A percentile compares a stretch with the other conserved stretches of the same genome.
These are phyloP conservation scores for Luzula sylvatica DNA, from an alignment of 176 grass and related monocot species.

Conservation along the genomic window DNA sequence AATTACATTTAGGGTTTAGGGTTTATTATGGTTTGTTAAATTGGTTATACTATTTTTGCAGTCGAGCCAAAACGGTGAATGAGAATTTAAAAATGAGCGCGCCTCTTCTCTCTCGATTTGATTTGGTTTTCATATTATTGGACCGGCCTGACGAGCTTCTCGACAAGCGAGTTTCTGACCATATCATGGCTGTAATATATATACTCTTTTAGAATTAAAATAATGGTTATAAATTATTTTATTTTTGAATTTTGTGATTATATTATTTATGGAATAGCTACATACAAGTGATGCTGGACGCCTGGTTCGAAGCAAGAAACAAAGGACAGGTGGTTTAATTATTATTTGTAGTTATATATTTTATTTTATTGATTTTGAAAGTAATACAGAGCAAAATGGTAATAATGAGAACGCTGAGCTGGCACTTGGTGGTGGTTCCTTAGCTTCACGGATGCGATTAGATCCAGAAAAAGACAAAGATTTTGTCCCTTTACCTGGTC, in stretches of 20 bases:
- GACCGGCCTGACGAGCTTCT: slow-evolving; percentile 68
- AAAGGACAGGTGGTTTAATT: slow-evolving; percentile 34
- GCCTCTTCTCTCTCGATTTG: slow-evolving; percentile 80
- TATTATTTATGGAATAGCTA: slow-evolving; percentile 34
- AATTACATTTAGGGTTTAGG: neutral
- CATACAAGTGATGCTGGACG: slow-evolving; percentile 34
- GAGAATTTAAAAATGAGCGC: slow-evolving; percentile 90
- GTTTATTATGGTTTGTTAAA: slow-evolving; percentile 6
- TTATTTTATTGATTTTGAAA: slow-evolving; percentile 15
- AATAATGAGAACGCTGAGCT: slow-evolving; percentile 3
- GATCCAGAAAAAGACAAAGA: slow-evolving; percentile 53
- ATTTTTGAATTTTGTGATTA: neutral
- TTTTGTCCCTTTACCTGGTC: slow-evolving; percentile 49
- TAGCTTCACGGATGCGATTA: slow-evolving; percentile 60
- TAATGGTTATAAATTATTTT: slow-evolving; percentile 1
- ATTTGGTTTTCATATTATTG: slow-evolving; percentile 89
- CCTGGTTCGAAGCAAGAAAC: slow-evolving; percentile 39
- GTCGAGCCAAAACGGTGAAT: slow-evolving; percentile 84
- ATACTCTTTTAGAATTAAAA: neutral
- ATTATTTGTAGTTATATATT: slow-evolving; percentile 11
- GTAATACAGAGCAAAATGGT: slow-evolving; percentile 31
- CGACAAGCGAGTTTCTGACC: slow-evolving; percentile 82
- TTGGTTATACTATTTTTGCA: slow-evolving; percentile 24
- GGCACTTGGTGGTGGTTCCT: slow-evolving; percentile 17
- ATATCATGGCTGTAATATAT: slow-evolving; percentile 65